Conservation (phyloP, 805 yeast species). For the Torulaspora franciscae region DNA sequence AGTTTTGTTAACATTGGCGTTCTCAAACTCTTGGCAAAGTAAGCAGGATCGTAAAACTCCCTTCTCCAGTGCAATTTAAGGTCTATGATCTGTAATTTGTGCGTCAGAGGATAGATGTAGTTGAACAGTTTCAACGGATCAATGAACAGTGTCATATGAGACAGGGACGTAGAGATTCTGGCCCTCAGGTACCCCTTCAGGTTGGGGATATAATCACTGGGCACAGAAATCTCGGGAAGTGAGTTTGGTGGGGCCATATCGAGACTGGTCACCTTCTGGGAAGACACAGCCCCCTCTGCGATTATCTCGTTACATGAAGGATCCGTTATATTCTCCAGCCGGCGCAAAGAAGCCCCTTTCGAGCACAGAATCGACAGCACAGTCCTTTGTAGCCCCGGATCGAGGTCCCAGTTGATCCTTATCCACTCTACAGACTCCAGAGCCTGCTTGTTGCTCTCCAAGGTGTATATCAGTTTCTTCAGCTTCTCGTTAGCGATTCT, state of each 20-base stretch:
- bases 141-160: conserved; percentile 38
- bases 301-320: conserved; percentile 38
- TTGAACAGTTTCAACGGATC: conserved; percentile 39
- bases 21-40: conserved; percentile 24
- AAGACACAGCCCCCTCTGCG: conserved; percentile 27
- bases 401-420: conserved; percentile 42
- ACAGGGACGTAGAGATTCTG: conserved; percentile 31
- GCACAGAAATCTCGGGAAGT: conserved; percentile 32
- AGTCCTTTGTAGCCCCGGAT: conserved; percentile 29
- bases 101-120: conserved; percentile 30
- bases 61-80: conserved; percentile 41
- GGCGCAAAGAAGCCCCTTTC: conserved; percentile 30
- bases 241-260: conserved; percentile 40
- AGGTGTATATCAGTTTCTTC: conserved; percentile 25
- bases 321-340: conserved; percentile 41
- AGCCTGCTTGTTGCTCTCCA: conserved; percentile 24
- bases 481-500: conserved; percentile 33
- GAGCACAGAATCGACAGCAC: conserved; percentile 31
- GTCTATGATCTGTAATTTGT: conserved; percentile 35
- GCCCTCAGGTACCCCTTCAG: conserved; percentile 25
- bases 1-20: conserved; percentile 24
- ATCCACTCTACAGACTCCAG: conserved; percentile 36
- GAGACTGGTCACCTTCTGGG: conserved; percentile 29
- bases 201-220: conserved; percentile 32
- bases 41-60: conserved; percentile 35